These are phyloP conservation scores for Colletotrichum falcatum DNA, from an alignment of 2,329 filamentous ascomycete genomes.

Conservation along the genomic window DNA sequence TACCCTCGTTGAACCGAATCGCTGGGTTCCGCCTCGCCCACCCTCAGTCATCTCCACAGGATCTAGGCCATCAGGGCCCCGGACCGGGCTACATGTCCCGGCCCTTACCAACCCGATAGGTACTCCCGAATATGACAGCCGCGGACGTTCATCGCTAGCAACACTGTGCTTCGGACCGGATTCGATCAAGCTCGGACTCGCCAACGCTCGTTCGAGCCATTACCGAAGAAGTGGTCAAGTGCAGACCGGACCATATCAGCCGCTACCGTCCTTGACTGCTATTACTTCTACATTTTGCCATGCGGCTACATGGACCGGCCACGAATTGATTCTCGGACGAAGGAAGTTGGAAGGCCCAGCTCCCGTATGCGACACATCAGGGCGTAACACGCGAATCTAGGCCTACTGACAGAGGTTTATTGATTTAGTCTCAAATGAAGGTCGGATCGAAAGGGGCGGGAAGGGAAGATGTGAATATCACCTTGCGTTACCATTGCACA, in stretches of 20 bases:
- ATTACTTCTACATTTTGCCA: not conserved
- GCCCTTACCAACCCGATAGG: not conserved
- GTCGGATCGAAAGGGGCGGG: not conserved
- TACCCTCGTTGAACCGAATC: slow-evolving; percentile 13
- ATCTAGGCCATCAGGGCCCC: not conserved
- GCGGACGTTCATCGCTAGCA: not conserved
- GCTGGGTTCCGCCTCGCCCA: not conserved
- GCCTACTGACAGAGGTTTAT: not conserved
- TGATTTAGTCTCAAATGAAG: not conserved
- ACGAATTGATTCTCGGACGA: slow-evolving; percentile 14
- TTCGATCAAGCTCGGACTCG: not conserved
- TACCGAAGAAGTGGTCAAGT: not conserved
- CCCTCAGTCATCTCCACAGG: not conserved
- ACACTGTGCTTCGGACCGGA: not conserved
- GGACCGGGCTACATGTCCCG: not conserved
- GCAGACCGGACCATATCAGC: not conserved
- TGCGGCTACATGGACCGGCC: slow-evolving; percentile 11
- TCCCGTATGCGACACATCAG: slow-evolving; percentile 16
- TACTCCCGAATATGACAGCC: not conserved
- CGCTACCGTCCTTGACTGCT: not conserved
- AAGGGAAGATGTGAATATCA: not conserved
- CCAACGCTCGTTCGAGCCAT: not conserved
- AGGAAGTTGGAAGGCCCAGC: not conserved
- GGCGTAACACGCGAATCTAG: slow-evolving; percentile 1
- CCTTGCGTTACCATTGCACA: not conserved